A percentile compares a stretch with the other conserved stretches of the same genome.
Conservation (phyloP, 805 yeast genomes). For the Saccharomycopsis selenospora region DNA sequence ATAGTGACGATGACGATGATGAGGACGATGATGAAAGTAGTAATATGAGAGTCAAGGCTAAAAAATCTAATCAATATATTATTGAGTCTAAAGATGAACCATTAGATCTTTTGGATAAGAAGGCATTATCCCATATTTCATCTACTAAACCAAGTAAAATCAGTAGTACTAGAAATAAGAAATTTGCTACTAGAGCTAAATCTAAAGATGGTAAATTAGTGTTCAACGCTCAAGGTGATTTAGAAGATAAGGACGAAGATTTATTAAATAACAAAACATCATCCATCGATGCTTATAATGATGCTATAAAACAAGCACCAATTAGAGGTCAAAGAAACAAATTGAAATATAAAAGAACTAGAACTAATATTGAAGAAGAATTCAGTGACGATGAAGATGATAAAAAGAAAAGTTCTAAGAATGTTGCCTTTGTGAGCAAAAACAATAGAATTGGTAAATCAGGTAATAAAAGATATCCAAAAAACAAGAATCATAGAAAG, state of each 20-base stretch:
- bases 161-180: conserved; percentile 21
- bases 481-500: conserved; percentile 18
- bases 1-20: conserved; percentile 39
- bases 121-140: conserved; percentile 79
- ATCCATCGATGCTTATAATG: conserved; percentile 88
- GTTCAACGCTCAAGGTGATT: conserved; percentile 43
- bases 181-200: conserved; percentile 32
- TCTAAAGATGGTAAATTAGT: conserved; percentile 63
- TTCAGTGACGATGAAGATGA: conserved; percentile 43
- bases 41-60: conserved; percentile 22
- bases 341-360: conserved; percentile 74
- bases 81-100: conserved; percentile 73
- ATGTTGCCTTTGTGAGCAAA: conserved; percentile 5
- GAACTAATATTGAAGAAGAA: conserved; percentile 43
- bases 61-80: conserved; percentile 53
- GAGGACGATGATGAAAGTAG: conserved; percentile 21
- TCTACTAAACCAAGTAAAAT: conserved; percentile 72
- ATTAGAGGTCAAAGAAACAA: conserved; percentile 88
- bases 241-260: conserved; percentile 36
- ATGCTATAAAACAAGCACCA: conserved; percentile 90
- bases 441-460: conserved; percentile 25
- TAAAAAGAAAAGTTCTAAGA: conserved; percentile 22
- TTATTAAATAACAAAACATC: conserved; percentile 32
- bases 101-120: conserved; percentile 79
- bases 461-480: conserved; percentile 27